A percentile compares a stretch with the other conserved stretches of the same genome.
Conservation (phyloP, 805 yeast species). For the Ogataea haglerorum region DNA sequence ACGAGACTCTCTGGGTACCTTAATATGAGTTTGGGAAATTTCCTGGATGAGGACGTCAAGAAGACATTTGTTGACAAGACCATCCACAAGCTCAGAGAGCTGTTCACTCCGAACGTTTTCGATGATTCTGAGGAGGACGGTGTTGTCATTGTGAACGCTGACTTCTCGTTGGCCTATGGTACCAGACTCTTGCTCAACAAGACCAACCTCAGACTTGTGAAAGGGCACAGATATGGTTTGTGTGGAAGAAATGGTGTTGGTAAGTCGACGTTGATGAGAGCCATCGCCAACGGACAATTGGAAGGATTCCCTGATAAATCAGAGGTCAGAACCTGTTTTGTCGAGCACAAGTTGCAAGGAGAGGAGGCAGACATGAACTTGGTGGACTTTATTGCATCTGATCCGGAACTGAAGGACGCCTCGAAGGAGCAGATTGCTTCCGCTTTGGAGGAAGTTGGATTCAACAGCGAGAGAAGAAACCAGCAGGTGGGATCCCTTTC, state of each 20-base stretch:
- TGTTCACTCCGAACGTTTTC: constrained; percentile 50
- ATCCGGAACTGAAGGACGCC: constrained; percentile 70
- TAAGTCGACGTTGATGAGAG: constrained; percentile 94
- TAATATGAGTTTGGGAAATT: constrained; percentile 36
- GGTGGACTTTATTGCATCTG: constrained; percentile 82
- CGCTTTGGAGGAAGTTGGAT: constrained; percentile 84
- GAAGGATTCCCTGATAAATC: constrained; percentile 95
- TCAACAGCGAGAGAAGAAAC: constrained; percentile 81
- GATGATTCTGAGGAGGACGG: constrained; percentile 73
- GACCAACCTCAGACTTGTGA: constrained; percentile 78
- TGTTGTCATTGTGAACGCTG: constrained; percentile 87
- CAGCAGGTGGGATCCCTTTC: constrained; percentile 93
- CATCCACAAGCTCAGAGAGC: constrained; percentile 48
- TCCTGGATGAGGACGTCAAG: constrained; percentile 34
- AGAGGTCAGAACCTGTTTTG: constrained; percentile 88
- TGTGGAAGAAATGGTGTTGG: constrained; percentile 99
- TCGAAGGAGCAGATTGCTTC: constrained; percentile 66
- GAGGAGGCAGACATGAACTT: constrained; percentile 88
- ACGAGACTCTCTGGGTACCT: constrained; percentile 56
- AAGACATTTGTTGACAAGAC: constrained; percentile 41
- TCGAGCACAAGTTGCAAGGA: constrained; percentile 95
- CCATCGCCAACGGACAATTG: constrained; percentile 92
- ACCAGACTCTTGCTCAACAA: constrained; percentile 95
- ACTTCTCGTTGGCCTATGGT: constrained; percentile 95
- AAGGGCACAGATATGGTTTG: constrained; percentile 96